Base-by-base conservation (phyloP, 2,329 filamentous ascomycete species). In the Xylariaceae sp. region DNA sequence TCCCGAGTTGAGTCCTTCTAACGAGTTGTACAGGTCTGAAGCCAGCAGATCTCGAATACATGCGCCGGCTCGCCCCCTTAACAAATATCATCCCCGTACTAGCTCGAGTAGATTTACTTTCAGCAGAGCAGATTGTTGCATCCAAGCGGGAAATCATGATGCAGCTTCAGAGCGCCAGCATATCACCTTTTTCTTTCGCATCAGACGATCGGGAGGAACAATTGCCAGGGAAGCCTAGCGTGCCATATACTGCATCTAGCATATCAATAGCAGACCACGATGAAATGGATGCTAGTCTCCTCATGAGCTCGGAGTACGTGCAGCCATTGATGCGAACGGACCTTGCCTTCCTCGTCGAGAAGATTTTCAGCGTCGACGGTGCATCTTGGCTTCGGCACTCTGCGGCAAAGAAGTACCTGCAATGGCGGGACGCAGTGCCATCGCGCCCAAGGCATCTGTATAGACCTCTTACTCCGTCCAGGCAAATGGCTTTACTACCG, bases 271-370 rank as follows among this genome's bases (percentile, higher is more conserved):
- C 82, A 18, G 90, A 97, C 62, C 74, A 84, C 54, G 90, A 96
- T 38, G 84, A 80, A 41, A 95, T 97, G 86, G 93, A 97, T 67
- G 93, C 92, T 16, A 96, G 90, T 63, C 76, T 96, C 0, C 79
- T 97, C 16, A 97, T 97, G 93, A 91, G 86, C 50, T 87, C 92
- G 1, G 89, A 94, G 63, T 97, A 97, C 66, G 76, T 94, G 13
- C 87, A 90, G 55, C 93, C 93, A 1, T 76, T 97, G 5, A 72
- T 89, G 3, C 71, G 81, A 0, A 94, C 90, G 9, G 92, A 97
- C 40, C 80, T 97, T 2, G 64, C 70, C 5, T 69, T 73, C 9
- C 75, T 97, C 1, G 81, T 96, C n/a, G 75, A 83, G 9, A 81
- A 82, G 16, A 74, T 97, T 0, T 92, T 97, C 61, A 86, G 90